Conservation (phyloP, 2,329 filamentous ascomycete species). For the Epicoccum sorghinum region DNA sequence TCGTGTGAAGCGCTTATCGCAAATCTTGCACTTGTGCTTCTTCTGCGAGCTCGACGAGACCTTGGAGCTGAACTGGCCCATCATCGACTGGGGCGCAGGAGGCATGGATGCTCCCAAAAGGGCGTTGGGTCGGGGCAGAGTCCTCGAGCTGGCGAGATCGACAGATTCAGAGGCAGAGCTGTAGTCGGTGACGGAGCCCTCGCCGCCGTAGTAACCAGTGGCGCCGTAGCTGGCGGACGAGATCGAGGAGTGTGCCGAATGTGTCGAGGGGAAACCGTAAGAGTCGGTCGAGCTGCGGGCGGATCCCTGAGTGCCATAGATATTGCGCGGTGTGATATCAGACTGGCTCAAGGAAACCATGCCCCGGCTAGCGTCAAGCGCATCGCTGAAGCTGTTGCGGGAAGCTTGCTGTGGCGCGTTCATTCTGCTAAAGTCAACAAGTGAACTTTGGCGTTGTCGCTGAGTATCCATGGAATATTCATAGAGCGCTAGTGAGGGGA, state of each 20-base stretch:
- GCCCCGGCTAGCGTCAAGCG: conserved; percentile 88
- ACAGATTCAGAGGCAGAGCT: conserved; percentile 88
- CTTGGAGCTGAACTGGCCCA: conserved; percentile 98
- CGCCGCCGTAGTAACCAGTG: conserved; percentile 79
- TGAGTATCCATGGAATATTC: conserved; percentile 53
- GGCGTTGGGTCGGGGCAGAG: conserved; percentile 78
- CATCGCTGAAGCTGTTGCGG: conserved; percentile 79
- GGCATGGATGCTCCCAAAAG: conserved; percentile 67
- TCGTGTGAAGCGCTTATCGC: conserved; percentile 95
- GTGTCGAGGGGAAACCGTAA: conserved; percentile 86
- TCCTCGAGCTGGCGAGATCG: conserved; percentile 78
- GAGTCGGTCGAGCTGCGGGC: conserved; percentile 79
- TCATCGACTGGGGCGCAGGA: conserved; percentile 93
- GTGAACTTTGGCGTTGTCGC: conserved; percentile 63
- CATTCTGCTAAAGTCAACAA: conserved; percentile 70
- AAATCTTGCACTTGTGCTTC: conserved; percentile 99
- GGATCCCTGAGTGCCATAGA: conserved; percentile 72
- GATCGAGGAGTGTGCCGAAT: conserved; percentile 88
- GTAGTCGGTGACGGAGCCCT: conserved; percentile 88
- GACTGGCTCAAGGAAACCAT: conserved; percentile 93
- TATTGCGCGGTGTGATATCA: conserved; percentile 83
- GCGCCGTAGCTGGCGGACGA: conserved; percentile 81
- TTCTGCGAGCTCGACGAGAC: conserved; percentile 95
- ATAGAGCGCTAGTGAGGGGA: conserved; percentile 61
- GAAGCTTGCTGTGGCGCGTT: conserved; percentile 63